phyloP scores from a whole-genome alignment of 306 rosid genomes.

The Pterocarpus macrocarpus region DNA sequence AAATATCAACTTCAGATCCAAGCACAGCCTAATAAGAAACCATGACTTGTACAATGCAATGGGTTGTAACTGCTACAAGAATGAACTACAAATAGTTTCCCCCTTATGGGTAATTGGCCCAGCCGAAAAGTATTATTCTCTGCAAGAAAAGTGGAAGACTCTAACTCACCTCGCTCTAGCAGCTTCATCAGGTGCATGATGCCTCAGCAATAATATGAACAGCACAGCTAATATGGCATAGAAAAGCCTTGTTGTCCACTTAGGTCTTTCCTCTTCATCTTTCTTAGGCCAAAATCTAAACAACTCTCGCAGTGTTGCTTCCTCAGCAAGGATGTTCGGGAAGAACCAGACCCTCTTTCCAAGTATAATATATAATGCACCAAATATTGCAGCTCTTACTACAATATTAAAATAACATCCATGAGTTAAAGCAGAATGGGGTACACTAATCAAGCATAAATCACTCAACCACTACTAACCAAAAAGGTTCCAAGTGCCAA shows the following conservation, averaged over 20 bases:
- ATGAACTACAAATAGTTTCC: background rate
- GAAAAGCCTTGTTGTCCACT: constrained; percentile 94
- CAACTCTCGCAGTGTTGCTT: constrained; percentile 91
- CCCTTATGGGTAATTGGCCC: background rate
- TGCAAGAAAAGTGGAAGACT: constrained; percentile 26
- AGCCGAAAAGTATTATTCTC: constrained; percentile 4
- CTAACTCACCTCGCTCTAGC: constrained; percentile 92
- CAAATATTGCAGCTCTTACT: constrained; percentile 90
- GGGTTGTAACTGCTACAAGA: background rate
- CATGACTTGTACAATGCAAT: background rate
- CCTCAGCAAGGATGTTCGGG: constrained; percentile 97
- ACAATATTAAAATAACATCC: constrained; percentile 46
- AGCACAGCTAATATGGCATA: constrained; percentile 82
- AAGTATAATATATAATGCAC: constrained; percentile 68
- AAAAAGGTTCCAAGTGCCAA: constrained; percentile 2
- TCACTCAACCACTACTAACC: constrained; percentile 12
- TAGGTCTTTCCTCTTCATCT: constrained; percentile 96
- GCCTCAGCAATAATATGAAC: constrained; percentile 85
- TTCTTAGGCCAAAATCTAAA: constrained; percentile 95
- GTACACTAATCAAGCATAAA: constrained; percentile 15
- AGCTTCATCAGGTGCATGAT: constrained; percentile 99
- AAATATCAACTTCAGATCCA: constrained; percentile 29
- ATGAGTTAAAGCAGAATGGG: constrained; percentile 44
- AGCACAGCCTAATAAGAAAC: background rate
- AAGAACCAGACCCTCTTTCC: constrained; percentile 96